A percentile compares a stretch with the other conserved stretches of the same genome.
These are phyloP conservation scores for Trichoderma semiorbis DNA, from an alignment of 2,329 filamentous ascomycete species.

Conservation along the genomic window DNA sequence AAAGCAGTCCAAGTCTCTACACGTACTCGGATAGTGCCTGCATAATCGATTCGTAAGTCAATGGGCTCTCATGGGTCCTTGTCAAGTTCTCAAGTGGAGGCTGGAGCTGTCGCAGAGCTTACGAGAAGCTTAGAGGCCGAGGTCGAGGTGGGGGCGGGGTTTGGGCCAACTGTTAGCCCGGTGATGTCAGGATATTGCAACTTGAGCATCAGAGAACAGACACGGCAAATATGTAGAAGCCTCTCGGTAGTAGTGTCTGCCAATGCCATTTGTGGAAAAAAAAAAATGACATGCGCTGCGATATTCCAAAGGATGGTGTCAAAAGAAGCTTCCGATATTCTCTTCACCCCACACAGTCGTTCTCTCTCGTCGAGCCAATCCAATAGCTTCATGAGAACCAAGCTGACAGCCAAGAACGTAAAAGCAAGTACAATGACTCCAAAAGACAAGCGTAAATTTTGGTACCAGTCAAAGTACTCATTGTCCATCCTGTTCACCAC, in stretches of 20 bases:
- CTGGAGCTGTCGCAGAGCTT: not conserved
- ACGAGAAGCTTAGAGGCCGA: not conserved
- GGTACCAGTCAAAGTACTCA: too few relatives aligned
- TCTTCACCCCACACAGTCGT: too few relatives aligned
- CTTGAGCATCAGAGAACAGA: not conserved
- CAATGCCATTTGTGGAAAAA: not conserved
- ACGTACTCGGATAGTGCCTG: not conserved
- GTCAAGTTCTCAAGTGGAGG: not conserved
- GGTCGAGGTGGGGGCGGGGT: slow-evolving; percentile 7
- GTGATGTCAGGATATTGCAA: slow-evolving; percentile 10
- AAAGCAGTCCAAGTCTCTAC: not conserved
- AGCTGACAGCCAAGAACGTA: too few relatives aligned
- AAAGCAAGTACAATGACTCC: too few relatives aligned
- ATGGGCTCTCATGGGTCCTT: not conserved
- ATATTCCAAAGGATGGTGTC: too few relatives aligned
- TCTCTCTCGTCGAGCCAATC: too few relatives aligned
- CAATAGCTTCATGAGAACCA: too few relatives aligned
- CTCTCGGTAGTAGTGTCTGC: not conserved
- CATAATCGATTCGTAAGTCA: not conserved
- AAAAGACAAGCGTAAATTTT: too few relatives aligned
- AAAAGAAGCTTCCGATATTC: too few relatives aligned
- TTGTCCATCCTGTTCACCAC: too few relatives aligned
- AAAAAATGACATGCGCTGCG: too few relatives aligned
- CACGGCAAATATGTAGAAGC: not conserved
- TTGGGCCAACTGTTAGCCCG: not conserved